Base-by-base conservation (phyloP, 306 rosid genomes). In the Pyrus communis region DNA sequence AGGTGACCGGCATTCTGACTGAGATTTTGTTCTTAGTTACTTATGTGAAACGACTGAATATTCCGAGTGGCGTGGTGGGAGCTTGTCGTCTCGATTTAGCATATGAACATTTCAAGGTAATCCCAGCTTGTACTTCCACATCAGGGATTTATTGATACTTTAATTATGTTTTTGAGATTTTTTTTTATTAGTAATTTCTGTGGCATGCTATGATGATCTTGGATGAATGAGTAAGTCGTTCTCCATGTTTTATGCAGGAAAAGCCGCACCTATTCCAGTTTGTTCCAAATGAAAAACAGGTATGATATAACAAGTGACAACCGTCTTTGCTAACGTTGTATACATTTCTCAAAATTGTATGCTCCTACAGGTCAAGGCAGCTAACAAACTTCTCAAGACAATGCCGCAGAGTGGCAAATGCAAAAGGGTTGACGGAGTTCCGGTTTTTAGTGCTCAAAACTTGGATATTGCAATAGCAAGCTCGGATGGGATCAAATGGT, bases 11-110 rank as follows among this genome's bases (percentile, higher is more conserved):
- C 42, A 45, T 83, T 59, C 76, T 86, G 79, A 85, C 83, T 81
- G 70, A 67, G 83, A 54, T 70, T 78, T 43, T 80, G 76, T 82
- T 68, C 60, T 23, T 84, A 96, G 99, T 96, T 85, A 83, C 97
- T 51, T 92, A 96, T 80, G 98, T 96, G 77, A 93, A 88, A 84
- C 86, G 90, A 80, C 87, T 95, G 78, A 92, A 95, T 82, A 91
- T 93, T 86, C 99, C 99, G 45, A 96, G 99, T 75, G 99, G 98
- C 10, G 98, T 92, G 83, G 98, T 96, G 85, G 99, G 99, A 76
- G 97, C 98, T 74, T 96, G 98, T 74, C 91, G 96, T 69, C 98
- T 96, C 66, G 99, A 91, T 85, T 84, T 96, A 74, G 99, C 97
- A 55, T 96, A 86, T 69, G 96, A 93, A 80, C 98, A 96, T 79